Evolutionary conservation across 345 rosid genomes (phyloP), one percentile per base, ranked within the genome.

Genomic region (Balakata baccata): DNA sequence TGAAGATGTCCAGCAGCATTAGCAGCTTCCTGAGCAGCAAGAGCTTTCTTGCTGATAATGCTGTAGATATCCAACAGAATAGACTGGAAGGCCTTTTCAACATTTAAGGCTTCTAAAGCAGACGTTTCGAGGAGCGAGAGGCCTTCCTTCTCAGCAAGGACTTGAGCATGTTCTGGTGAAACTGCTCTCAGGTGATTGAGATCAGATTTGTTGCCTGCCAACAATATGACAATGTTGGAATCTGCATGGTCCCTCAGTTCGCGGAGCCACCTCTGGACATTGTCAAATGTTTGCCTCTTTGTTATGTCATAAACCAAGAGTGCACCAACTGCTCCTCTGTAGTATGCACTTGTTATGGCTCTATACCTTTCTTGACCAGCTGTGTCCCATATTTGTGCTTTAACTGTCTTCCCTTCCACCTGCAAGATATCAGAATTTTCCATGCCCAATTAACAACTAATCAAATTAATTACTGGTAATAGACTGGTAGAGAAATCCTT

Each of bases 351-450:
- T 49, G 93, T 89, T 73, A 89, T 87, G 38, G 93, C 90, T 7
- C 93, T 80, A 74, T 89, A 89, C 82, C 90, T 74, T 77, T 89
- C 93, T 58, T 89, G 90, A 11, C 93, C 93, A 0, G 90, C 93
- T 0, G 90, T 89, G 71, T 89, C 93, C 93, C 90, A 89, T 80
- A 89, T 89, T 64, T 89, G 93, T 64, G 93, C 90, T 84, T 89
- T 89, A 0, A 87, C 88, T 20, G 90, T 86, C 79, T 89, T 89
- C 59, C 90, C 90, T 65, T 89, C 93, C 51, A 89, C 87, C 93
- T 89, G 80, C 53, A 58, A 29, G 0, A 53, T 11, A n/a, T 39
- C 8, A 43, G 14, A 52, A 39, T 39, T 39, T 8, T 4, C 22
- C 7, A 14, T 6, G 13, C 56, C 10, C 34, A 9, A 8, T 70